Conservation (phyloP, 768 basidiomycete species). For the Trametes elegans region DNA sequence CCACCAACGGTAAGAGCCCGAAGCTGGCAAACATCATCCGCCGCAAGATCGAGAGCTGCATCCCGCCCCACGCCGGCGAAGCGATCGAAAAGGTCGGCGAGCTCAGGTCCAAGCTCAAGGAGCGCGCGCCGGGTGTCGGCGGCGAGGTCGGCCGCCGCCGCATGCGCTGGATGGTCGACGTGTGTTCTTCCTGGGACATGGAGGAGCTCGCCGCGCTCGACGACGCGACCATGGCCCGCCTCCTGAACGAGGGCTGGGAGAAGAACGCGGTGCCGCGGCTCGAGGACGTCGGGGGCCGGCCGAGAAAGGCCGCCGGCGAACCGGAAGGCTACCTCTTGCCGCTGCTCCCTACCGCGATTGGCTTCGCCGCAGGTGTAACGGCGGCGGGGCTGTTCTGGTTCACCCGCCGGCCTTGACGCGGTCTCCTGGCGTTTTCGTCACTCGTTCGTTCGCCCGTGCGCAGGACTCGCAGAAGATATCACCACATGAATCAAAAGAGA, state of each 20-base stretch:
- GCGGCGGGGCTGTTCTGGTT: constrained; percentile 34
- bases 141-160: constrained; percentile 71
- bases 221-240: constrained; percentile 54
- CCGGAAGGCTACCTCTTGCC: not conserved
- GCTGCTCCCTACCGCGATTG: constrained; percentile 33
- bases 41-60: constrained; percentile 57
- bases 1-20: constrained; percentile 91
- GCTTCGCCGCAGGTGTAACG: constrained; percentile 44
- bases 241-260: constrained; percentile 90
- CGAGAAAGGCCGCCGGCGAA: not conserved
- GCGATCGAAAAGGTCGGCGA: constrained; percentile 80
- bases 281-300: constrained; percentile 24
- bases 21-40: constrained; percentile 85
- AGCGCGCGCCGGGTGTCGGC: constrained; percentile 80
- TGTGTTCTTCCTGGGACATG: constrained; percentile 85
- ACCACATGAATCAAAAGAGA: not conserved
- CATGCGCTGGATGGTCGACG: constrained; percentile 90
- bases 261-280: constrained; percentile 40
- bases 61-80: constrained; percentile 71
- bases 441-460: too few relatives aligned
- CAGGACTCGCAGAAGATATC: not conserved
- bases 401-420: constrained; percentile 31
- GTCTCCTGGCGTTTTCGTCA: not conserved
- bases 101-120: constrained; percentile 69
- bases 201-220: constrained; percentile 75